Evolutionary conservation across 2,329 filamentous ascomycete genomes (phyloP).

Genomic region (Arthrobotrys sphaeroides): DNA sequence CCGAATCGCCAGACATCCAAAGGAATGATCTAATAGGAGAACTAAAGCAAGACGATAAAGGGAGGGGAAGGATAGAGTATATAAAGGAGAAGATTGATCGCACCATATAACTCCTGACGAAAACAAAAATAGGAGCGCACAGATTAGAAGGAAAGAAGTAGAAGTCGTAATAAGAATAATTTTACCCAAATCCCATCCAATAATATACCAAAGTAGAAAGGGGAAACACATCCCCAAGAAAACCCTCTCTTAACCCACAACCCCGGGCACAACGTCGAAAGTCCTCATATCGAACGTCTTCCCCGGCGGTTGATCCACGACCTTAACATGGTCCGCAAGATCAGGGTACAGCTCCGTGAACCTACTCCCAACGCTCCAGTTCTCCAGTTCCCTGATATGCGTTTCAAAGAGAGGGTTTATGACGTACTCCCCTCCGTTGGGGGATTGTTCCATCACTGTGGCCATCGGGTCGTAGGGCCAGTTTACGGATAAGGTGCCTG

Average conservation of each 20-base stretch:
- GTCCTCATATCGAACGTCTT: slow-evolving; percentile 47
- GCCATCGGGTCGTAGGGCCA: slow-evolving; percentile 84
- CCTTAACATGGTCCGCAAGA: slow-evolving; percentile 60
- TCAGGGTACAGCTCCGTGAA: slow-evolving; percentile 74
- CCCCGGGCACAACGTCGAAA: slow-evolving; percentile 25
- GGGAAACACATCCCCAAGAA: too few species aligned
- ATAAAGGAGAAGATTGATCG: not conserved
- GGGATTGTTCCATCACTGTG: slow-evolving; percentile 69
- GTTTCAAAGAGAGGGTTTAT: slow-evolving; percentile 89
- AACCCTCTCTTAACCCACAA: not conserved
- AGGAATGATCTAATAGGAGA: slow-evolving; percentile 4
- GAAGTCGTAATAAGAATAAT: not conserved
- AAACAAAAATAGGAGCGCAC: not conserved
- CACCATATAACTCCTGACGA: slow-evolving; percentile 29
- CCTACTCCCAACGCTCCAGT: slow-evolving; percentile 79
- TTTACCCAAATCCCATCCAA: not conserved
- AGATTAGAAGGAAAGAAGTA: not conserved
- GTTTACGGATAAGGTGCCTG: slow-evolving; percentile 77
- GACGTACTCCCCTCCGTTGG: slow-evolving; percentile 74
- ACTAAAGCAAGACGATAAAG: not conserved
- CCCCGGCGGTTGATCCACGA: slow-evolving; percentile 40
- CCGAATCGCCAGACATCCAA: slow-evolving; percentile 3
- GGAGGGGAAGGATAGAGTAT: not conserved
- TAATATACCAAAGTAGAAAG: too few species aligned
- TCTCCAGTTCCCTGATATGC: slow-evolving; percentile 77